phyloP scores from a whole-genome alignment of 2,329 filamentous ascomycete species.

The Ceratocystis cacaofunesta region DNA sequence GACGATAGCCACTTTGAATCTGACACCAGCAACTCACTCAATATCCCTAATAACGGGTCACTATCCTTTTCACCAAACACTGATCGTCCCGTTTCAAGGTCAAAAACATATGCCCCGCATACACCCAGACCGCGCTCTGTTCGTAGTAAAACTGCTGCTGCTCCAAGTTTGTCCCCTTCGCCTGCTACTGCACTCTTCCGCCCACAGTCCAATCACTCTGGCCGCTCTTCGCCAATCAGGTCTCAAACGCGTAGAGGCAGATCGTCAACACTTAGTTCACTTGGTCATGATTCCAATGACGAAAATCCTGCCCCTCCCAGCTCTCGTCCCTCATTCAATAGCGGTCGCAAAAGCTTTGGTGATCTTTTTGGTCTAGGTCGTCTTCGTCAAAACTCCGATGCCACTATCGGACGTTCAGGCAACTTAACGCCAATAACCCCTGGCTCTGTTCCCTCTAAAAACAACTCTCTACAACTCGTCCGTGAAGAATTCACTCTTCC shows the following conservation, averaged over 20 bases:
- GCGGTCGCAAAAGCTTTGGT: constrained; percentile 84
- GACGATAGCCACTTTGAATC: constrained; percentile 15
- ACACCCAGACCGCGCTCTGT: constrained; percentile 15
- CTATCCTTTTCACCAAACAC: constrained; percentile 7
- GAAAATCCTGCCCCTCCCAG: constrained; percentile 52
- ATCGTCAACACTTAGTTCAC: constrained; percentile 80
- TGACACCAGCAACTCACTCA: constrained; percentile 8
- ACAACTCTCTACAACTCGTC: constrained; percentile 65
- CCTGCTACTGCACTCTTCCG: constrained; percentile 37
- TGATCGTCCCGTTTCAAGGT: constrained; percentile 5
- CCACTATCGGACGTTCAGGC: constrained; percentile 43
- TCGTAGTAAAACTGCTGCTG: constrained; percentile 19
- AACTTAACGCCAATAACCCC: constrained; percentile 57
- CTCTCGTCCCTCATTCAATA: constrained; percentile 68
- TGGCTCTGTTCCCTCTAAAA: constrained; percentile 56
- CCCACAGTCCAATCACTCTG: constrained; percentile 35
- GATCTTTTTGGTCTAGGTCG: constrained; percentile 69
- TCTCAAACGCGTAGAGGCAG: constrained; percentile 52
- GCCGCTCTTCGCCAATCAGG: constrained; percentile 54
- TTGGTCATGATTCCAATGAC: constrained; percentile 57
- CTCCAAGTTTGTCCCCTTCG: constrained; percentile 28
- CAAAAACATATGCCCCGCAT: constrained; percentile 1
- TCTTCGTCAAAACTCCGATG: constrained; percentile 68
- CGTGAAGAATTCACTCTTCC: constrained; percentile 60
- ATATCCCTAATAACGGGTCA: constrained; percentile 5